Evolutionary conservation across 176 grass and related monocot genomes (phyloP).

Genomic region (Zoysia japonica): DNA sequence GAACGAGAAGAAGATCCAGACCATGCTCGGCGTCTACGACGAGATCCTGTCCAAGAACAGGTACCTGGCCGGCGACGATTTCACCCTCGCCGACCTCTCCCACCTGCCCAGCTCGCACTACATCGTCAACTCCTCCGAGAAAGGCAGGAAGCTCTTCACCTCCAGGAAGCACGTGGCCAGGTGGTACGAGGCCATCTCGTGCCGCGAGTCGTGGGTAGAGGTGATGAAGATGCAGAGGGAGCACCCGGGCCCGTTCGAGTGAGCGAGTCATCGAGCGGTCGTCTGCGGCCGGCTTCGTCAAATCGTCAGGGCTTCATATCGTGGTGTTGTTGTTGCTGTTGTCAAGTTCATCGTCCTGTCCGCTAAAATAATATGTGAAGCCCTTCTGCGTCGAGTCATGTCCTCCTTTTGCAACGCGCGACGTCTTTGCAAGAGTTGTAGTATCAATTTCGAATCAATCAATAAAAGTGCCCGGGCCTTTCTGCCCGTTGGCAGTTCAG

Average conservation of each 20-base stretch:
- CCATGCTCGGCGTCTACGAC: slow-evolving; percentile 57
- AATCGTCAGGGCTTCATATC: slow-evolving; percentile 22
- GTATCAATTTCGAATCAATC: slow-evolving; percentile 20
- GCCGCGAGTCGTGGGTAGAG: slow-evolving; percentile 57
- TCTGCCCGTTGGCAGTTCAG: slow-evolving; percentile 22
- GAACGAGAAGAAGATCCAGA: slow-evolving; percentile 55
- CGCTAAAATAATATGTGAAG: slow-evolving; percentile 44
- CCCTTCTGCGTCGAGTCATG: slow-evolving; percentile 2
- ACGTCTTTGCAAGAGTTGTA: slow-evolving; percentile 5
- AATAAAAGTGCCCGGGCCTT: slow-evolving; percentile 36
- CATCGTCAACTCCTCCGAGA: slow-evolving; percentile 49
- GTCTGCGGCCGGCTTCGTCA: slow-evolving; percentile 18
- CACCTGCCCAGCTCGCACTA: slow-evolving; percentile 80
- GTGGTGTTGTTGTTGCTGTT: slow-evolving; percentile 22
- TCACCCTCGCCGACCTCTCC: slow-evolving; percentile 73
- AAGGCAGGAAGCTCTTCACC: slow-evolving; percentile 67
- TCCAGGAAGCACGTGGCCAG: slow-evolving; percentile 68
- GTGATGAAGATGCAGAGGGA: slow-evolving; percentile 75
- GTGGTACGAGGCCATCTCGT: slow-evolving; percentile 66
- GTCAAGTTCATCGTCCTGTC: slow-evolving; percentile 40
- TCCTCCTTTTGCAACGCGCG: slow-evolving; percentile 8
- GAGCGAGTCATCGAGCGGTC: not conserved
- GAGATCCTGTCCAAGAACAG: slow-evolving; percentile 47
- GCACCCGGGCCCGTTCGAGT: slow-evolving; percentile 63
- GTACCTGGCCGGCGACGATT: slow-evolving; percentile 58